Conservation (phyloP, 495 filamentous ascomycete species). For the Sporormia fimetaria region DNA sequence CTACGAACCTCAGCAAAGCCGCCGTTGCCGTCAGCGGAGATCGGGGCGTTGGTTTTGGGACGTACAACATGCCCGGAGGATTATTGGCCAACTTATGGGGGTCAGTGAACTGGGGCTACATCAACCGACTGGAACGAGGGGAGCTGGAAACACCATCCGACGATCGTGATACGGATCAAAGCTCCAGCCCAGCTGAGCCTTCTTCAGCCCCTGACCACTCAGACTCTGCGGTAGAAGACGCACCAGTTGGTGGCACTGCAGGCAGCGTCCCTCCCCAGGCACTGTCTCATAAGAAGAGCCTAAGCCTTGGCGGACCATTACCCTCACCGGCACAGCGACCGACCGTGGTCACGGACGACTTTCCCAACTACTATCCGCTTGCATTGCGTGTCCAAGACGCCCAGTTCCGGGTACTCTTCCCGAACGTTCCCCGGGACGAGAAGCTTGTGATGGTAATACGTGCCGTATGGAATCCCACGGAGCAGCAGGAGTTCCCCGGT, state of each 20-base stretch:
- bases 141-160: constrained; percentile 34
- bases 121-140: constrained; percentile 53
- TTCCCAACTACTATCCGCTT: constrained; percentile 71
- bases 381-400: constrained; percentile 79
- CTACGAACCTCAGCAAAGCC: constrained; percentile 77
- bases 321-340: constrained; percentile 14
- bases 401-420: constrained; percentile 86
- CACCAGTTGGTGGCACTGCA: too few relatives aligned
- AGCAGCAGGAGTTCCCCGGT: constrained; percentile 72
- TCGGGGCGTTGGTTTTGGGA: constrained; percentile 48
- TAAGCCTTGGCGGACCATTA: constrained; percentile 51
- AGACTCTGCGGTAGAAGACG: constrained; percentile 2
- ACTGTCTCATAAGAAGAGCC: constrained; percentile 58
- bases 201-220: constrained; percentile 9
- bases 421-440: constrained; percentile 59
- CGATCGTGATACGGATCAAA: constrained; percentile 16
- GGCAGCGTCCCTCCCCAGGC: constrained; percentile 6
- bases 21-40: constrained; percentile 75
- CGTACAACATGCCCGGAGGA: constrained; percentile 61
- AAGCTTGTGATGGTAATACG: constrained; percentile 70
- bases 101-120: constrained; percentile 68
- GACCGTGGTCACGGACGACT: constrained; percentile 46
- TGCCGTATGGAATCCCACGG: constrained; percentile 63
- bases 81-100: constrained; percentile 91
- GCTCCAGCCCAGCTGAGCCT: constrained; percentile 16